phyloP scores from a whole-genome alignment of 1,284 basidiomycete species.

The Tylopilus sp. region DNA sequence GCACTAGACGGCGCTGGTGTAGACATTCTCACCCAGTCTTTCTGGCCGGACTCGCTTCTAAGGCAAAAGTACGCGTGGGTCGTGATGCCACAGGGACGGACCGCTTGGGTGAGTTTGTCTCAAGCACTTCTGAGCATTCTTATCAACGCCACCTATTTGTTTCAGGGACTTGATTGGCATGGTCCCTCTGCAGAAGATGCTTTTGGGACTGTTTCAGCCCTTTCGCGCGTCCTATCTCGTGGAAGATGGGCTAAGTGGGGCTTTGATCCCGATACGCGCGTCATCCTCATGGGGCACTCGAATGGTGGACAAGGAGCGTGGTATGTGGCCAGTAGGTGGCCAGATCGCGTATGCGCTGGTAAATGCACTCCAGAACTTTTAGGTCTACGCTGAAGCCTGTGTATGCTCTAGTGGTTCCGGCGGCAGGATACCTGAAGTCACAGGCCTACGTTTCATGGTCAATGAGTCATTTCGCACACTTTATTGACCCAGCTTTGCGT shows the following conservation, averaged over 20 bases:
- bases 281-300: slow-evolving; percentile 86
- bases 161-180: slow-evolving; percentile 88
- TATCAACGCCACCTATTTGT: not conserved
- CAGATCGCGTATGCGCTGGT: slow-evolving; percentile 81
- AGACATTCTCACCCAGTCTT: slow-evolving; percentile 63
- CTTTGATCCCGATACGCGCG: slow-evolving; percentile 51
- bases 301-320: slow-evolving; percentile 94
- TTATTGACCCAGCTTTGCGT: slow-evolving; percentile 78
- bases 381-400: not conserved
- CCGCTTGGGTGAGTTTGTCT: slow-evolving; percentile 69
- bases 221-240: slow-evolving; percentile 56
- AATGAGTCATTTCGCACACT: slow-evolving; percentile 80
- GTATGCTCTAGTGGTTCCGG: slow-evolving; percentile 67
- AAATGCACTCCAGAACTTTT: slow-evolving; percentile 15
- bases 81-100: slow-evolving; percentile 78
- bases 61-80: slow-evolving; percentile 73
- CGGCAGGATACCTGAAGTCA: slow-evolving; percentile 85
- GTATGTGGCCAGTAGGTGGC: slow-evolving; percentile 81
- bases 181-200: slow-evolving; percentile 77
- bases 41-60: slow-evolving; percentile 72
- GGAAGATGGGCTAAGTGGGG: slow-evolving; percentile 56
- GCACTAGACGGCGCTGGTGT: slow-evolving; percentile 82
- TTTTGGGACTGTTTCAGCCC: slow-evolving; percentile 65
- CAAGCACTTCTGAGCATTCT: not conserved
- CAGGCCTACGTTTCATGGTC: slow-evolving; percentile 85